Evolutionary conservation across 139 green algal species (phyloP).

Genomic region (Chlorella sp.): DNA sequence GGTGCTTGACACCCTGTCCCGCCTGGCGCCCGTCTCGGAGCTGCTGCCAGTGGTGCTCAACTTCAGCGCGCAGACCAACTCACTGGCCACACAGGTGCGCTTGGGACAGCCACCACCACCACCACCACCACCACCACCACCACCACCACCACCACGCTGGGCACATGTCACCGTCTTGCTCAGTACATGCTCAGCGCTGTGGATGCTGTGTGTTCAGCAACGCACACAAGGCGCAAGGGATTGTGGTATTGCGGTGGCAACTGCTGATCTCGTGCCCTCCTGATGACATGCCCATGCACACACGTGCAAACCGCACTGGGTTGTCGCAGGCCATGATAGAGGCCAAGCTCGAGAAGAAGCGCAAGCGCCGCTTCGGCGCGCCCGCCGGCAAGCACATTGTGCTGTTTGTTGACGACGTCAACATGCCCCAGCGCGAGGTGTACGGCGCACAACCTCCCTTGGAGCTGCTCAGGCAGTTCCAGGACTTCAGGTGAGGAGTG

Average conservation of each 20-base stretch:
- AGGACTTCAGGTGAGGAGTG: constrained; percentile 53
- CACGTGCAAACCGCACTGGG: not conserved
- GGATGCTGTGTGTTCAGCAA: no score
- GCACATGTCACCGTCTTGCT: no score
- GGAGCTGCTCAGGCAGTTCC: constrained; percentile 75
- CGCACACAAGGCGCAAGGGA: not conserved
- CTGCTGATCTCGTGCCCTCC: not conserved
- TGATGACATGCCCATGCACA: not conserved
- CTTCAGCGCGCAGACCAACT: constrained; percentile 67
- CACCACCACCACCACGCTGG: no score
- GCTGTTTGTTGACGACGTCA: constrained; percentile 85
- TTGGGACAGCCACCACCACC: no score
- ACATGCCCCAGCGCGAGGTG: constrained; percentile 69
- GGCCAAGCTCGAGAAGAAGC: constrained; percentile 67
- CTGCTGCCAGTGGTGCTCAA: constrained; percentile 23
- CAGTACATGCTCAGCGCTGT: no score
- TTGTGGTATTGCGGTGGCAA: not conserved
- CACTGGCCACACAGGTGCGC: constrained; percentile 12
- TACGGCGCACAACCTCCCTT: constrained; percentile 73
- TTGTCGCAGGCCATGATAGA: constrained; percentile 60
- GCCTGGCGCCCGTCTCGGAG: constrained; percentile 5
- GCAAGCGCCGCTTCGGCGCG: constrained; percentile 34
- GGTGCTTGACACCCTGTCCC: constrained; percentile 34
- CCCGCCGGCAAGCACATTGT: constrained; percentile 55
- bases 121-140: no score